Conservation (phyloP, 768 basidiomycete genomes). For the Pisolithus orientalis region DNA sequence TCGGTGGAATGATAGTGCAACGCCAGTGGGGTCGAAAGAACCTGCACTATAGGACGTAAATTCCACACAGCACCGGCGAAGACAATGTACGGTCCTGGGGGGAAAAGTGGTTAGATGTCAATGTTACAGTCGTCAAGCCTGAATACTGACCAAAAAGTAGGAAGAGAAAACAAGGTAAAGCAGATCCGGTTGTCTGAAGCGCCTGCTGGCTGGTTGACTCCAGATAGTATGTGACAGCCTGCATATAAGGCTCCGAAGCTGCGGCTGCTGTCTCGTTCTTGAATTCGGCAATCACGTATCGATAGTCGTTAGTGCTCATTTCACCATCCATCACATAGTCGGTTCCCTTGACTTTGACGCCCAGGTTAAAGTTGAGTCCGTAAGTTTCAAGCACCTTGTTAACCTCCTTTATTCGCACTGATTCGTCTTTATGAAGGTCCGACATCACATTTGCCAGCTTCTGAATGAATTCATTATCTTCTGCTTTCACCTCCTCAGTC, state of each 20-base stretch:
- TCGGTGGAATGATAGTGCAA: constrained; percentile 19
- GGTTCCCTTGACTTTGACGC: not conserved
- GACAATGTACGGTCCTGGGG: constrained; percentile 18
- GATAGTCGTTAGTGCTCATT: constrained; percentile 11
- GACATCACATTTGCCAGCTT: constrained; percentile 15
- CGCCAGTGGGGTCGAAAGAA: constrained; percentile 18
- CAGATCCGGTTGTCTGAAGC: constrained; percentile 6
- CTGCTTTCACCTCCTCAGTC: constrained; percentile 12
- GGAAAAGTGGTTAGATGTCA: not conserved
- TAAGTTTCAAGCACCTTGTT: constrained; percentile 2
- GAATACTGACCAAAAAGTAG: constrained; percentile 17
- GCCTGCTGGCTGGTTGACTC: constrained; percentile 10
- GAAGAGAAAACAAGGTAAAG: constrained; percentile 21
- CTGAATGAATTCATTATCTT: constrained; percentile 15
- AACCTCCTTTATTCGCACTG: constrained; percentile 2
- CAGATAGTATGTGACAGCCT: constrained; percentile 17
- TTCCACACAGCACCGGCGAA: constrained; percentile 22
- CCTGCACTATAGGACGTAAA: constrained; percentile 16
- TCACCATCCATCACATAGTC: constrained; percentile 9
- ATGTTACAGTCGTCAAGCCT: not conserved
- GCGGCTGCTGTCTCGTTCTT: too few species aligned
- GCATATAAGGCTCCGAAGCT: constrained; percentile 19
- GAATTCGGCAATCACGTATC: constrained; percentile 8
- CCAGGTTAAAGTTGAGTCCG: constrained; percentile 7
- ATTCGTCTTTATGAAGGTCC: constrained; percentile 15